Percentiles rank a stretch among this genome's conserved stretches.
Conservation (phyloP, 768 basidiomycete species). For the Strobilomyces dryophilus region DNA sequence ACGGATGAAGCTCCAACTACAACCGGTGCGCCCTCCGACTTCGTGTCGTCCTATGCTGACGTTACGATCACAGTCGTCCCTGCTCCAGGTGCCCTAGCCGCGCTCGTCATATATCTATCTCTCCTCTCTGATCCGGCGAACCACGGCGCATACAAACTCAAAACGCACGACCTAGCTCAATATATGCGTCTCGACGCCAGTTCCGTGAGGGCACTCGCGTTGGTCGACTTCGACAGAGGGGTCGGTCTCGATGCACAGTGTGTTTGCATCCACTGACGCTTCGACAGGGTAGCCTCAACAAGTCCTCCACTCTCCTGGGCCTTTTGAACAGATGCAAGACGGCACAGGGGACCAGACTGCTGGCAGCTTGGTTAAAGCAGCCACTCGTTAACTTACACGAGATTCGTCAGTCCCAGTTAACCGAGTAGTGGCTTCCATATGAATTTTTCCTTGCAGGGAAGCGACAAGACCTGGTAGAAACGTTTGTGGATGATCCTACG, state of each 20-base stretch:
- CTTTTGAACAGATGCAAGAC: slow-evolving; percentile 96
- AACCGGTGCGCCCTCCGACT: slow-evolving; percentile 7
- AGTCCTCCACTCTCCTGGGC: slow-evolving; percentile 85
- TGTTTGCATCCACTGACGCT: neutral
- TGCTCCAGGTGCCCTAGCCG: slow-evolving; percentile 78
- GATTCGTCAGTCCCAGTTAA: slow-evolving; percentile 57
- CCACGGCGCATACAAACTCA: slow-evolving; percentile 73
- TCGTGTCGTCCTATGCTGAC: neutral
- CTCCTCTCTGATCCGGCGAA: slow-evolving; percentile 76
- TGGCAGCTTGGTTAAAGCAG: slow-evolving; percentile 94
- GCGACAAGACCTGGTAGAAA: slow-evolving; percentile 83
- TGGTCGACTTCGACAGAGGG: slow-evolving; percentile 64
- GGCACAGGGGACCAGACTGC: slow-evolving; percentile 82
- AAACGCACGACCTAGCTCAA: slow-evolving; percentile 86
- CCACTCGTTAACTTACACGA: slow-evolving; percentile 92
- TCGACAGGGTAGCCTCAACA: slow-evolving; percentile 53
- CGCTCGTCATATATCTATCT: slow-evolving; percentile 76
- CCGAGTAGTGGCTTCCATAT: neutral
- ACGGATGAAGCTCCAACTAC: slow-evolving; percentile 15
- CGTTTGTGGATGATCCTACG: slow-evolving; percentile 75
- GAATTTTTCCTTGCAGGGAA: slow-evolving; percentile 47
- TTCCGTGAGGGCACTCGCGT: slow-evolving; percentile 83
- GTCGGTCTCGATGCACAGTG: slow-evolving; percentile 12
- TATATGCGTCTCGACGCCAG: slow-evolving; percentile 97
- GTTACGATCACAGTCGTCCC: slow-evolving; percentile 42